phyloP scores from a whole-genome alignment of 805 yeast genomes.

The Wickerhamiella domercqiae region DNA sequence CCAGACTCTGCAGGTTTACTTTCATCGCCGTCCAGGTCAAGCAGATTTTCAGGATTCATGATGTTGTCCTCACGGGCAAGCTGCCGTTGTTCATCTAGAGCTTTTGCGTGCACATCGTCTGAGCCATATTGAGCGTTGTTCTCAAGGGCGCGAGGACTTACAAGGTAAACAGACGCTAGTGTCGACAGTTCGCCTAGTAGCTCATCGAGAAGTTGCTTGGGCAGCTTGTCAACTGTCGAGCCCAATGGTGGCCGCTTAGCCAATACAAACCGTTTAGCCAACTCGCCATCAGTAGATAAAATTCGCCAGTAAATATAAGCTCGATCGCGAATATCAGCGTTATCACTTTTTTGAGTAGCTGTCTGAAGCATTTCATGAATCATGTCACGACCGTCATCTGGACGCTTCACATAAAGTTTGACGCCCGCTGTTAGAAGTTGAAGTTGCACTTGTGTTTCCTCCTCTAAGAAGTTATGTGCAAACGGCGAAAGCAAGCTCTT shows the following conservation, averaged over 20 bases:
- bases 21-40: conserved; percentile 68
- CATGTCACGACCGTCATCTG: conserved; percentile 43
- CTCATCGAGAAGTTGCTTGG: conserved; percentile 50
- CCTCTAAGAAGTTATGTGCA: conserved; percentile 41
- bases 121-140: conserved; percentile 25
- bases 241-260: conserved; percentile 55
- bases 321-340: conserved; percentile 78
- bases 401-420: conserved; percentile 49
- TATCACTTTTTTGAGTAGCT: conserved; percentile 62
- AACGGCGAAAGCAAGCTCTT: conserved; percentile 29
- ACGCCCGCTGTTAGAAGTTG: conserved; percentile 63
- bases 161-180: conserved; percentile 77
- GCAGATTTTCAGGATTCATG: conserved; percentile 35
- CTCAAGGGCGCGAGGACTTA: conserved; percentile 42
- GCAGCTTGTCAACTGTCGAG: conserved; percentile 56
- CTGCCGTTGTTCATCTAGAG: conserved; percentile 62
- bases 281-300: conserved; percentile 63
- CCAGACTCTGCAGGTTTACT: conserved; percentile 10
- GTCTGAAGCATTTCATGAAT: conserved; percentile 64
- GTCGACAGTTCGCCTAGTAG: conserved; percentile 66
- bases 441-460: conserved; percentile 61
- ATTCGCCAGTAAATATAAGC: conserved; percentile 83
- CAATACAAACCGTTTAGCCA: conserved; percentile 47
- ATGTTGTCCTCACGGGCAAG: conserved; percentile 53
- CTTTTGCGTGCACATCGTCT: conserved; percentile 30